A percentile compares a stretch with the other conserved stretches of the same genome.
Conservation (phyloP, 2,329 filamentous ascomycete species). For the Pseudopyrenochaeta lycopersici region DNA sequence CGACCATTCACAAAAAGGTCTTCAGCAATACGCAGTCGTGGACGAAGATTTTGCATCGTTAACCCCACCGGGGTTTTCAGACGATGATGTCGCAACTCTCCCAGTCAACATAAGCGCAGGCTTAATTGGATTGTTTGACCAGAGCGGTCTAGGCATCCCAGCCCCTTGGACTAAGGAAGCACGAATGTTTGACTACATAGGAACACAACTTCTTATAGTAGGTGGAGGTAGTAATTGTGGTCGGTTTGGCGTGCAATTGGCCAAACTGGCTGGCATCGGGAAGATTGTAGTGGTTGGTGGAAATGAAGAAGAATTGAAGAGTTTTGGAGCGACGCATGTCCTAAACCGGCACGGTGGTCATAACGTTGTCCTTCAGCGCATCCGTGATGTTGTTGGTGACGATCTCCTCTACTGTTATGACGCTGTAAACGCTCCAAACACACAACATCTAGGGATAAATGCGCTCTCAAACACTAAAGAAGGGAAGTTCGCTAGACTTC, state of each 20-base stretch:
- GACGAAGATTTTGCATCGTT: conserved; percentile 40
- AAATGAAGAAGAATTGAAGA: conserved; percentile 40
- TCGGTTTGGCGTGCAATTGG: conserved; percentile 45
- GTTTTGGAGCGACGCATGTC: conserved; percentile 53
- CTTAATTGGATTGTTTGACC: conserved; percentile 48
- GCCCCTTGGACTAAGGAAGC: conserved; percentile 32
- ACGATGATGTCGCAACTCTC: conserved; percentile 50
- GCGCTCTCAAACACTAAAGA: conserved; percentile 14
- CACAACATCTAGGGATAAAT: conserved; percentile 11
- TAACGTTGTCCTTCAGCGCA: conserved; percentile 41
- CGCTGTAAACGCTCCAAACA: conserved; percentile 24
- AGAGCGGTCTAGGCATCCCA: conserved; percentile 30
- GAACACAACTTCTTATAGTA: conserved; percentile 39
- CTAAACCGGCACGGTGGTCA: conserved; percentile 50
- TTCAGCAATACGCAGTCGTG: conserved; percentile 52
- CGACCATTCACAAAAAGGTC: conserved; percentile 25
- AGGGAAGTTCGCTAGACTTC: conserved; percentile 2
- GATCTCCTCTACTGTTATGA: conserved; percentile 53
- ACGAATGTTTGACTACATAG: conserved; percentile 32
- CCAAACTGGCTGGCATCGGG: conserved; percentile 49
- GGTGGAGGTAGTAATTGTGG: conserved; percentile 50
- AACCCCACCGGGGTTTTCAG: conserved; percentile 45
- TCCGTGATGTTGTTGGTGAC: conserved; percentile 50
- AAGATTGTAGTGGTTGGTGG: conserved; percentile 51
- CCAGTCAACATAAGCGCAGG: conserved; percentile 50